Evolutionary conservation across 2,329 filamentous ascomycete genomes (phyloP), one percentile per base, ranked within the genome.

Genomic region (Fusarium piperis): DNA sequence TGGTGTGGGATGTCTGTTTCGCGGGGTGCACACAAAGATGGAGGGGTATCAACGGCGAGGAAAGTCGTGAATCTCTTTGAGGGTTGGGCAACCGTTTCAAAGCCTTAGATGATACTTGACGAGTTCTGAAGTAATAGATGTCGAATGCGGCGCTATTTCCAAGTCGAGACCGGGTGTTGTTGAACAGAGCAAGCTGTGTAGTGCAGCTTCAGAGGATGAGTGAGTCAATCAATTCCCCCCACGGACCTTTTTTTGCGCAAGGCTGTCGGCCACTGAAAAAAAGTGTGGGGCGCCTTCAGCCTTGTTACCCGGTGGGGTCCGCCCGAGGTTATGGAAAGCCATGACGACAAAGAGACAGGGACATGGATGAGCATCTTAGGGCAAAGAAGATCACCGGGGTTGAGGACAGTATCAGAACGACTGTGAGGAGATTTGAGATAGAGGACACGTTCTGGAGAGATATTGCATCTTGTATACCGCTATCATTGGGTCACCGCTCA

Each of bases 161-260:
- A 38, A 48, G 60, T 30, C 26, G 59, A 56, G 46, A 36, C 11
- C 53, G 56, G 53, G 23, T 7, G 66, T 70, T 48, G 66, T 58
- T 28, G 52, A 57, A 48, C 59, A 67, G 51, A 59, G 62, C 41
- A 23, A 70, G 53, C 28, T 30, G 64, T 53, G 35, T 4, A 32
- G 57, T 67, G 51, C 48, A 58, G 60, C 59, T 66, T 62, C 36
- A 53, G 64, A 70, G 71, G 56, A 41, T 32, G 60, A 55, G 67
- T 76, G 74, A 76, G 71, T 76, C 74, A 76, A 74, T 63, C 72
- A 61, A 62, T 66, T 69, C 62, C 65, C 64, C 63, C 48, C 53
- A 64, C 65, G 68, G 68, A 71, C 63, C 65, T 67, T 76, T 76
- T 76, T 76, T 76, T 76, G 64, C 67, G 71, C 74, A 67, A 77